phyloP scores from a whole-genome alignment of 192 early-diverging fungal genomes.

The Entophlyctis luteolus region DNA sequence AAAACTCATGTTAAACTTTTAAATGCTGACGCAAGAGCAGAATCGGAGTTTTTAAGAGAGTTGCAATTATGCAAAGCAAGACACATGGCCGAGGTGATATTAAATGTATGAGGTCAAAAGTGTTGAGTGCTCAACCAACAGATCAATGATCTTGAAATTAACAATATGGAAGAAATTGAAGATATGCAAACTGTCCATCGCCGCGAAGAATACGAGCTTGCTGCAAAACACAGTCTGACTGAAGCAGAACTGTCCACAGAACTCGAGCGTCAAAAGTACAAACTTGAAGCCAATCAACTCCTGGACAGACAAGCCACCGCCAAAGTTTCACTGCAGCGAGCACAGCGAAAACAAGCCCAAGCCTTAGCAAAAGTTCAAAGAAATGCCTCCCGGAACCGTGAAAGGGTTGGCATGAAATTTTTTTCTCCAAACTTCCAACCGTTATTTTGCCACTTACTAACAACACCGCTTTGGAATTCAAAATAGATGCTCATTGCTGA shows the following conservation, averaged over 20 bases:
- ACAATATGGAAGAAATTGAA: slow-evolving; percentile 26
- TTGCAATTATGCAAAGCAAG: slow-evolving; percentile 28
- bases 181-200: slow-evolving; percentile 11
- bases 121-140: background rate
- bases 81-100: slow-evolving; percentile 18
- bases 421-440: background rate
- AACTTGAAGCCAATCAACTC: slow-evolving; percentile 13
- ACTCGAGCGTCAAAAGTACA: slow-evolving; percentile 18
- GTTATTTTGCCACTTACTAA: background rate
- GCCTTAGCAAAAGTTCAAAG: slow-evolving; percentile 12
- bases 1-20: background rate
- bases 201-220: slow-evolving; percentile 24
- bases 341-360: slow-evolving; percentile 23
- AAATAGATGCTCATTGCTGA: slow-evolving; percentile 20
- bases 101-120: background rate
- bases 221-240: slow-evolving; percentile 4
- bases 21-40: slow-evolving; percentile 5
- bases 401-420: slow-evolving; percentile 1
- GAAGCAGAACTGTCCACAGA: slow-evolving; percentile 3
- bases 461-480: background rate
- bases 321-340: slow-evolving; percentile 11
- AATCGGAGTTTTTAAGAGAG: slow-evolving; percentile 28
- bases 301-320: slow-evolving; percentile 13
- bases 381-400: slow-evolving; percentile 2
- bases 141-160: slow-evolving; percentile 30